phyloP scores from a whole-genome alignment of 805 yeast genomes.

The Kuraishia piskuri region DNA sequence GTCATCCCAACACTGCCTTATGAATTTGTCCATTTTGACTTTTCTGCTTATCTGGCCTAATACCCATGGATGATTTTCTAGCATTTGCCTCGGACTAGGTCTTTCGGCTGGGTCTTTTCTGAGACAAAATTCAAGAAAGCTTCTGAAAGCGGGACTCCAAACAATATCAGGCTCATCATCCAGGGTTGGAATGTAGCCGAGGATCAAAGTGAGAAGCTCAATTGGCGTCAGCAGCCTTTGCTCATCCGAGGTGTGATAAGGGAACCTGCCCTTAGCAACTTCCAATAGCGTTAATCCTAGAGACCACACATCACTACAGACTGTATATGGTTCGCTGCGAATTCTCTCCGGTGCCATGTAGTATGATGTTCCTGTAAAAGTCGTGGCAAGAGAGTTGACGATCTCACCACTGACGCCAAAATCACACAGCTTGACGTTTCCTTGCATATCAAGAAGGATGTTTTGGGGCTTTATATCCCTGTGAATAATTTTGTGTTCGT shows the following conservation, averaged over 20 bases:
- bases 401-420: conserved; percentile 98
- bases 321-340: conserved; percentile 91
- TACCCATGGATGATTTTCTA: conserved; percentile 86
- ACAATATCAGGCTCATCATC: conserved; percentile 68
- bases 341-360: conserved; percentile 99
- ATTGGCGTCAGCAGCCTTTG: conserved; percentile 61
- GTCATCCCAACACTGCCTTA: conserved; percentile 59
- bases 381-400: conserved; percentile 88
- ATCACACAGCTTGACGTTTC: conserved; percentile 89
- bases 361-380: conserved; percentile 94
- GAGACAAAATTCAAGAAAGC: conserved; percentile 72
- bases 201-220: conserved; percentile 72
- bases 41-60: conserved; percentile 60
- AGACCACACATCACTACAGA: conserved; percentile 95
- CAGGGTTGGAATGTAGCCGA: conserved; percentile 74
- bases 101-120: conserved; percentile 72
- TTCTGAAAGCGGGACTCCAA: conserved; percentile 81
- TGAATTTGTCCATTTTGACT: conserved; percentile 84
- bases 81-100: conserved; percentile 91
- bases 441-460: conserved; percentile 63
- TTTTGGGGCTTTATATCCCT: conserved; percentile 96
- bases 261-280: conserved; percentile 89
- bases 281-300: conserved; percentile 86
- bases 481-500: conserved; percentile 82
- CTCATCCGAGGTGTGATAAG: conserved; percentile 40